Conservation (phyloP, 2,329 filamentous ascomycete genomes). For the Cladosporium sp. region DNA sequence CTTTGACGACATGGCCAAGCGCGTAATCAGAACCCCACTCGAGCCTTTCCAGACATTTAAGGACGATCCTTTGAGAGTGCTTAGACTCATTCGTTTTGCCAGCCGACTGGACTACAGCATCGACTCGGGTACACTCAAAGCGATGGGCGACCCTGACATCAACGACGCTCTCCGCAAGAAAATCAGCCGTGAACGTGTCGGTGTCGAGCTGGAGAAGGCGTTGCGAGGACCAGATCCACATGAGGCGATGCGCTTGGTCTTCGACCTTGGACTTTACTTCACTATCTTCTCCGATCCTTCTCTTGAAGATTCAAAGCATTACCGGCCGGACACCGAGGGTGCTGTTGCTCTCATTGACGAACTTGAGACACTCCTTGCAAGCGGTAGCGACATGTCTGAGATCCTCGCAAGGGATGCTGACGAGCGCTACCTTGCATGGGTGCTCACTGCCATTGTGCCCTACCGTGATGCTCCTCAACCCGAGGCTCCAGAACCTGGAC, state of each 20-base stretch:
- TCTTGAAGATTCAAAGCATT: constrained; percentile 41
- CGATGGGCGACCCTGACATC: constrained; percentile 77
- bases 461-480: constrained; percentile 56
- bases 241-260: constrained; percentile 59
- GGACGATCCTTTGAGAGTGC: constrained; percentile 83
- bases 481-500: constrained; percentile 35
- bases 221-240: constrained; percentile 65
- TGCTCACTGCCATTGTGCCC: constrained; percentile 67
- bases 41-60: constrained; percentile 88
- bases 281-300: constrained; percentile 69
- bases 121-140: constrained; percentile 60
- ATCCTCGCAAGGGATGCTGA: constrained; percentile 57
- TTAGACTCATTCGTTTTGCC: constrained; percentile 85
- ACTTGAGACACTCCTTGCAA: constrained; percentile 48
- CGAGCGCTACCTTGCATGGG: constrained; percentile 69
- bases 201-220: constrained; percentile 87
- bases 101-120: constrained; percentile 78
- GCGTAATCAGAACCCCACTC: constrained; percentile 77
- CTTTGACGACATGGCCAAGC: constrained; percentile 65
- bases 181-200: constrained; percentile 87
- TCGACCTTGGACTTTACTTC: constrained; percentile 62
- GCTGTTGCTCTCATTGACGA: constrained; percentile 63
- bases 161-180: constrained; percentile 74
- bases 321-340: constrained; percentile 52
- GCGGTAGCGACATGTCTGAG: constrained; percentile 24